These are phyloP conservation scores for Penicillium desertorum DNA, from an alignment of 495 filamentous ascomycete species.

Conservation along the genomic window DNA sequence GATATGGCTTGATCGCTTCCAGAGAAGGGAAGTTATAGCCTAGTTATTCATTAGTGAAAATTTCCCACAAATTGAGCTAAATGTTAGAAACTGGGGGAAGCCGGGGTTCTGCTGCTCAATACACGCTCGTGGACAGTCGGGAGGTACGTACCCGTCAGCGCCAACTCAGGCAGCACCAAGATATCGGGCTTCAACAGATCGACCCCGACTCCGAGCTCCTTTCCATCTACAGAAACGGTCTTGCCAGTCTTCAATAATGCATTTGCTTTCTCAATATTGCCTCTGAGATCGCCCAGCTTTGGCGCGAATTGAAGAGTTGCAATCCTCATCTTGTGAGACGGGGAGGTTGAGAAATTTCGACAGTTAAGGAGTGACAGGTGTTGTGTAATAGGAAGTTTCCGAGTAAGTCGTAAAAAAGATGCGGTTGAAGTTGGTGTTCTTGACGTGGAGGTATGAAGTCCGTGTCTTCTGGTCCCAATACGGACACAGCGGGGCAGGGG, in stretches of 20 bases:
- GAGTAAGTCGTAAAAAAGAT: neutral
- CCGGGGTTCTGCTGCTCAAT: neutral
- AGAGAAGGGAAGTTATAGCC: conserved; percentile 90
- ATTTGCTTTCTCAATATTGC: conserved; percentile 75
- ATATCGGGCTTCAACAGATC: conserved; percentile 48
- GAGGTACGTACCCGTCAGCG: conserved; percentile 69
- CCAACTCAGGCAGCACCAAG: conserved; percentile 83
- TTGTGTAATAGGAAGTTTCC: neutral
- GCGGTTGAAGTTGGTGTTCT: neutral
- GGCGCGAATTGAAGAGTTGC: conserved; percentile 80
- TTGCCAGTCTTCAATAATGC: conserved; percentile 57
- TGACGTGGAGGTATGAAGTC: conserved; percentile 4
- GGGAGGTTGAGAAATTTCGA: conserved; percentile 21
- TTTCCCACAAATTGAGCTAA: neutral
- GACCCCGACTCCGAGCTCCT: conserved; percentile 20
- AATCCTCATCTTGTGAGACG: conserved; percentile 62
- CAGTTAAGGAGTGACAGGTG: too few species aligned
- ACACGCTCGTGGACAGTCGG: neutral
- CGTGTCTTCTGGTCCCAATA: conserved; percentile 9
- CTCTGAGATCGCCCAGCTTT: conserved; percentile 68
- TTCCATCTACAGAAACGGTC: conserved; percentile 9
- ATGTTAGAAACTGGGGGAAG: neutral
- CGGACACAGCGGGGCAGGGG: conserved; percentile 6
- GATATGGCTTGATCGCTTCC: conserved; percentile 70
- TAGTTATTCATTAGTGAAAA: conserved; percentile 25